phyloP scores from a whole-genome alignment of 1,284 basidiomycete genomes.

The Apiotrichum veenhuisii region DNA sequence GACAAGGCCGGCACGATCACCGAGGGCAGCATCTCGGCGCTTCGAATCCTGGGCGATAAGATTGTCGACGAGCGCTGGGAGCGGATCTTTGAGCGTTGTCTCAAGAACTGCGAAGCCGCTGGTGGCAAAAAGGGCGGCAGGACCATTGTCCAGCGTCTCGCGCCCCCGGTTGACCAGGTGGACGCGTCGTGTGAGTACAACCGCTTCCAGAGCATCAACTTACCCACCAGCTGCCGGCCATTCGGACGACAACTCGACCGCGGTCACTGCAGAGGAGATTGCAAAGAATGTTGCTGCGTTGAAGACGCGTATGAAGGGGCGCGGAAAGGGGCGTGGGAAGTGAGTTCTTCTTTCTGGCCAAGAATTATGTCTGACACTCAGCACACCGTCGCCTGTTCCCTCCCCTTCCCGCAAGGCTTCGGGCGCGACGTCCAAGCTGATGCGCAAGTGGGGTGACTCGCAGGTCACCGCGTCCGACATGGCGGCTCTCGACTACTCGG shows the following conservation, averaged over 20 bases:
- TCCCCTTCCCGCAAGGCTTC: constrained; percentile 36
- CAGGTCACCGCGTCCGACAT: constrained; percentile 76
- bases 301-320: constrained; percentile 63
- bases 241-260: constrained; percentile 22
- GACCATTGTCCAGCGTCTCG: neutral
- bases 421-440: constrained; percentile 62
- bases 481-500: constrained; percentile 76
- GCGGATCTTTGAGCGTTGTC: constrained; percentile 43
- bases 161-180: neutral
- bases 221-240: constrained; percentile 8
- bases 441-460: constrained; percentile 88
- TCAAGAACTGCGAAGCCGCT: constrained; percentile 33
- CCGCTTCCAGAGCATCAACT: neutral
- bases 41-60: constrained; percentile 29
- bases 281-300: constrained; percentile 86
- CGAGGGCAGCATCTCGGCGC: constrained; percentile 33
- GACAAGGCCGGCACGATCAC: constrained; percentile 48
- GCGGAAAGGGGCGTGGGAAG: constrained; percentile 53
- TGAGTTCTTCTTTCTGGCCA: too few relatives aligned
- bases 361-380: constrained; percentile 59
- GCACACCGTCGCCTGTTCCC: constrained; percentile 36
- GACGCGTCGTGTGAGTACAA: neutral
- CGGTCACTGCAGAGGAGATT: constrained; percentile 69
- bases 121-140: constrained; percentile 3
- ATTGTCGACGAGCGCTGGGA: constrained; percentile 44